Evolutionary conservation across 2,329 filamentous ascomycete species (phyloP), one percentile per base, ranked within the genome.

Genomic region (Aspergillus sp.): DNA sequence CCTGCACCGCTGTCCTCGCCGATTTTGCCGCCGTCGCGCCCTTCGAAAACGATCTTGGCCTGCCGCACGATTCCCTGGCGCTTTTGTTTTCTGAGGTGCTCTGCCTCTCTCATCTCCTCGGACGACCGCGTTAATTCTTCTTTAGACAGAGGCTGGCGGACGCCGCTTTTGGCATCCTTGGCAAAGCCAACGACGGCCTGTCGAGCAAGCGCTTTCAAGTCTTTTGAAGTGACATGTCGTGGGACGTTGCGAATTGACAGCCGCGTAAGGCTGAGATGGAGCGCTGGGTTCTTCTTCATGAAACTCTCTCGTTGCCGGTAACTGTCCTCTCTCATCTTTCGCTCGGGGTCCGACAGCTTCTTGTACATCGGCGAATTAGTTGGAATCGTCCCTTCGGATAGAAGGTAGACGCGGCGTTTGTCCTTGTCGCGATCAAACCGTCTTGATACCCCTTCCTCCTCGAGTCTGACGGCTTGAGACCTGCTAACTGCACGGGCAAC

Each of bases 101-200:
- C 91, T 3, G 85, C 82, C 39, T 84, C 78, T 47, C 75, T 78
- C 68, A 88, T 88, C 30, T 82, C 79, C 19, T 83, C 79, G 8
- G 82, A 82, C 31, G 85, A 86, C 25, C 91, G 78, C 11, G 75
- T 67, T 33, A 84, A 72, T 57, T 98, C 93, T 51, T 98, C 91
- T 52, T 83, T 86, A n/a, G 84, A 91, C 3, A 98, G 69, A 13
- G 80, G 80, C 42, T 81, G 66, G 16, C 91, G 80, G 22, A 71
- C 71, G 10, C 84, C 85, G 16, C 70, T 71, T 55, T 88, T 93
- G 44, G 89, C 86, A 49, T 98, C 91, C 40, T 72, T 82, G 25
- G 91, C 88, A 51, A 98, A 98, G 1, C 86, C 88, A 30, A 96
- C 91, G 8, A 95, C 76, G n/a, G 85, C 91, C 57, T 91, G 76